Conservation (phyloP, 805 yeast genomes). For the Pichia insulana region DNA sequence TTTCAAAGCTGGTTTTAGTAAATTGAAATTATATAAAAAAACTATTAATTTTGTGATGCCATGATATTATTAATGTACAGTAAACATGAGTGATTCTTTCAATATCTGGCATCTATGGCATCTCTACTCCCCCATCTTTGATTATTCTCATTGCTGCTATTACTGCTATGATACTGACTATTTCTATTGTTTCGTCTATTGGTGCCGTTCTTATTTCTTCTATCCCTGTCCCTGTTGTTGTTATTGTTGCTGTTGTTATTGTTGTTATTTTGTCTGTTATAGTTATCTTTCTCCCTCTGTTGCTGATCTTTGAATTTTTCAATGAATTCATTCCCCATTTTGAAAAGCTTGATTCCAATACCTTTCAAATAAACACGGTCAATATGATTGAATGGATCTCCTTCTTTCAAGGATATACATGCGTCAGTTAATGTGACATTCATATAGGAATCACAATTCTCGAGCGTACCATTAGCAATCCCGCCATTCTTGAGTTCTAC, state of each 20-base stretch:
- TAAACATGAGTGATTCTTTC: neutral
- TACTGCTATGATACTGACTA: conserved; percentile 12
- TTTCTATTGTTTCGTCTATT: conserved; percentile 22
- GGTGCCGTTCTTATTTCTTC: conserved; percentile 8
- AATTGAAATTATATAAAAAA: neutral
- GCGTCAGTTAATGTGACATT: conserved; percentile 77
- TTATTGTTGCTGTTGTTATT: conserved; percentile 19
- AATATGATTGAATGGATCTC: conserved; percentile 51
- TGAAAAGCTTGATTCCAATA: conserved; percentile 67
- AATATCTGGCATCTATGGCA: neutral
- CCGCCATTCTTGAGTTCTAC: conserved; percentile 92
- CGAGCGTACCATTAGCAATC: conserved; percentile 72
- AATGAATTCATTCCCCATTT: conserved; percentile 69
- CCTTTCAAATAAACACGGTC: conserved; percentile 81
- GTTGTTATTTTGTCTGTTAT: conserved; percentile 18
- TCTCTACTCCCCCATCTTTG: conserved; percentile 15
- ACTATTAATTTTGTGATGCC: neutral
- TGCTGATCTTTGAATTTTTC: conserved; percentile 64
- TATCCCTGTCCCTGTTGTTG: conserved; percentile 3
- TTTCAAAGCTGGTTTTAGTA: neutral
- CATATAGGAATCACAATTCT: conserved; percentile 93
- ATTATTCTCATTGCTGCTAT: conserved; percentile 24
- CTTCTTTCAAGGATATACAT: conserved; percentile 53
- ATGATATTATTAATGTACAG: neutral
- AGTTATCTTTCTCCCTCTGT: conserved; percentile 30